Conservation (phyloP, 2,329 filamentous ascomycete species). For the Pseudogymnoascus sp. region DNA sequence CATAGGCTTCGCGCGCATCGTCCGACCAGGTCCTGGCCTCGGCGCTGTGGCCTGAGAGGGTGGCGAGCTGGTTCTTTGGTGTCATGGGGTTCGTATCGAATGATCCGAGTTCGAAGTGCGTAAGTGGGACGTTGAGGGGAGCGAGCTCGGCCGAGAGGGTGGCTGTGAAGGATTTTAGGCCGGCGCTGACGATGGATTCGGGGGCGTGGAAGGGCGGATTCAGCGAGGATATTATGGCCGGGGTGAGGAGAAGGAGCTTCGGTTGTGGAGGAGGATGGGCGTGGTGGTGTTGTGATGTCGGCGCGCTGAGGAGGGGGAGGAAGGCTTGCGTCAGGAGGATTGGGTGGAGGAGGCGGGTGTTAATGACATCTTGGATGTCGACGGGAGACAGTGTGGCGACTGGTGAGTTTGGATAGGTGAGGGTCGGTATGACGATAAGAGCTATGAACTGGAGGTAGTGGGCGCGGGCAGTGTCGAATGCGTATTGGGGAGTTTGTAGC, state of each 20-base stretch:
- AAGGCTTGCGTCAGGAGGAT: slow-evolving; percentile 85
- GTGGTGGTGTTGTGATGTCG: slow-evolving; percentile 34
- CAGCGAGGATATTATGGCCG: slow-evolving; percentile 71
- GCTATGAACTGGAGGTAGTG: slow-evolving; percentile 71
- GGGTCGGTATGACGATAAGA: slow-evolving; percentile 73
- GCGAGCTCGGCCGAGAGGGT: slow-evolving; percentile 72
- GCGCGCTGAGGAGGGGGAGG: slow-evolving; percentile 64
- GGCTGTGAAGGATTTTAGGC: slow-evolving; percentile 76
- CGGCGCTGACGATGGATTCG: slow-evolving; percentile 77
- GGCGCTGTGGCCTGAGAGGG: slow-evolving; percentile 37
- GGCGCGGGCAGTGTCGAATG: slow-evolving; percentile 65
- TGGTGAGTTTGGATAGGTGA: slow-evolving; percentile 71
- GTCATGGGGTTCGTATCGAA: slow-evolving; percentile 65
- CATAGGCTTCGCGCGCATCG: slow-evolving; percentile 51
- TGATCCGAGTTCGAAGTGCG: slow-evolving; percentile 82
- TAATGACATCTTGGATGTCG: slow-evolving; percentile 81
- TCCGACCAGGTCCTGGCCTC: slow-evolving; percentile 59
- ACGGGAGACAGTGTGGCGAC: slow-evolving; percentile 79
- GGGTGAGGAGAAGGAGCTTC: slow-evolving; percentile 69
- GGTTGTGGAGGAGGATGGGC: slow-evolving; percentile 32
- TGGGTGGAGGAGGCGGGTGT: slow-evolving; percentile 83
- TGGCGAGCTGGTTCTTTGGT: slow-evolving; percentile 31
- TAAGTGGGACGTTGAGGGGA: slow-evolving; percentile 67
- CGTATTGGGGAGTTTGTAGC: slow-evolving; percentile 65
- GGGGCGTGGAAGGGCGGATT: slow-evolving; percentile 74